A percentile compares a stretch with the other conserved stretches of the same genome.
These are phyloP conservation scores for Cucumis hystrix DNA, from an alignment of 306 rosid genomes.

Conservation along the genomic window DNA sequence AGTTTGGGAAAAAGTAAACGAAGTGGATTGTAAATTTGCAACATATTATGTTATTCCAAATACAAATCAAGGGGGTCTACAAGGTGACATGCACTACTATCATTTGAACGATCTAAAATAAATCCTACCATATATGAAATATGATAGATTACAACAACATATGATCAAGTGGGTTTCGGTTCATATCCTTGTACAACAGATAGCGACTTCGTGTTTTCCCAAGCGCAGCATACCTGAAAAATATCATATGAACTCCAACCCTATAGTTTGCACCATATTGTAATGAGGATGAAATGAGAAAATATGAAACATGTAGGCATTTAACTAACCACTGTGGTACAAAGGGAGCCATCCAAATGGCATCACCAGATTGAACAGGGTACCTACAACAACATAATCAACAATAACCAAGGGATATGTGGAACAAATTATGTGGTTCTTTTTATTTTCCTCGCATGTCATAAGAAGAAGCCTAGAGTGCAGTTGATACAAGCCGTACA, in stretches of 20 bases:
- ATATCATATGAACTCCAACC: neutral
- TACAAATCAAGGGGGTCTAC: neutral
- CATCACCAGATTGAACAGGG: slow-evolving; percentile 89
- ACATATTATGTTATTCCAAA: too few species aligned
- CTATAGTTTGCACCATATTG: neutral
- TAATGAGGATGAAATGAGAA: neutral
- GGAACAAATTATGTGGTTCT: neutral
- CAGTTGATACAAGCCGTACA: neutral
- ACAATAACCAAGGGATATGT: neutral
- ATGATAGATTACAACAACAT: neutral
- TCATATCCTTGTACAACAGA: slow-evolving; percentile 80
- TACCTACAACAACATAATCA: slow-evolving; percentile 38
- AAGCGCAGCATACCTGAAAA: slow-evolving; percentile 83
- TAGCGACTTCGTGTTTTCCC: slow-evolving; percentile 77
- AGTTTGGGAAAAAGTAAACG: too few species aligned
- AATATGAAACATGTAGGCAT: neutral
- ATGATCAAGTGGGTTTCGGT: slow-evolving; percentile 45
- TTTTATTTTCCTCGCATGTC: neutral
- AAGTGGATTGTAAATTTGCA: neutral
- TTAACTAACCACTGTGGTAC: slow-evolving; percentile 77
- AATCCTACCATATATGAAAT: neutral
- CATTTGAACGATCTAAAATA: neutral
- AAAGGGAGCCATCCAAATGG: slow-evolving; percentile 98
- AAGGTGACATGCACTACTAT: neutral
- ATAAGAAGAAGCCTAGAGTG: neutral